Evolutionary conservation across 1,284 basidiomycete genomes (phyloP).

Genomic region (Sparassis latifolia): DNA sequence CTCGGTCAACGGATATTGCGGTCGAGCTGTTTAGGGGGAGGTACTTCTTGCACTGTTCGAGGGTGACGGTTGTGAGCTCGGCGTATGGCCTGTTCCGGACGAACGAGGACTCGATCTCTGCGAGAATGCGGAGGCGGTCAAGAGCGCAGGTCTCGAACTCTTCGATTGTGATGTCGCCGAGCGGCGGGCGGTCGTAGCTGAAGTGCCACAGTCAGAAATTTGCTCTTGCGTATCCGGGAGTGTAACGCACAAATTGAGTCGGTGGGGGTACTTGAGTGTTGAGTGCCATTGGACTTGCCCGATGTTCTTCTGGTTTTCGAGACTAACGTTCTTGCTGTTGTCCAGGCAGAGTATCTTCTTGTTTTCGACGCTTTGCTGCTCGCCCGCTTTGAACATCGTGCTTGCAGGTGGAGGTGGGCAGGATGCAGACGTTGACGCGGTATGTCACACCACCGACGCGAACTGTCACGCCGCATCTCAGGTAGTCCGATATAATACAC

Average conservation of each 20-base stretch:
- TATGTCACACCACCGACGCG: slow-evolving; percentile 4
- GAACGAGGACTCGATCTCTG: slow-evolving; percentile 91
- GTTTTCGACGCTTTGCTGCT: slow-evolving; percentile 1
- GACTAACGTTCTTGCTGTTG: no score
- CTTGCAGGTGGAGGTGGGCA: neutral
- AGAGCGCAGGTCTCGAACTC: slow-evolving; percentile 94
- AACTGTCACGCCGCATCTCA: slow-evolving; percentile 6
- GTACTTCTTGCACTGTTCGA: slow-evolving; percentile 60
- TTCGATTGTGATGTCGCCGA: slow-evolving; percentile 89
- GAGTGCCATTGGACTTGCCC: slow-evolving; percentile 23
- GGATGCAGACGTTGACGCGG: neutral
- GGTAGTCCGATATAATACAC: slow-evolving; percentile 11
- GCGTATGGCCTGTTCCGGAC: slow-evolving; percentile 80
- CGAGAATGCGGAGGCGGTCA: slow-evolving; percentile 82
- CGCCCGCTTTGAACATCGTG: slow-evolving; percentile 5
- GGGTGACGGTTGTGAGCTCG: slow-evolving; percentile 65
- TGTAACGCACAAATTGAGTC: slow-evolving; percentile 74
- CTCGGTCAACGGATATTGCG: slow-evolving; percentile 40
- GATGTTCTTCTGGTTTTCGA: neutral
- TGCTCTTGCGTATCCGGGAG: slow-evolving; percentile 1
- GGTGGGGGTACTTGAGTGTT: slow-evolving; percentile 48
- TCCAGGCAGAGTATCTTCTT: no score
- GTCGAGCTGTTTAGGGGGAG: slow-evolving; percentile 66
- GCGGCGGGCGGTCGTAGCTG: slow-evolving; percentile 85
- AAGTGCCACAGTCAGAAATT: slow-evolving; percentile 1